These are phyloP conservation scores for Rosa persica DNA, from an alignment of 306 rosid species.

Conservation along the genomic window DNA sequence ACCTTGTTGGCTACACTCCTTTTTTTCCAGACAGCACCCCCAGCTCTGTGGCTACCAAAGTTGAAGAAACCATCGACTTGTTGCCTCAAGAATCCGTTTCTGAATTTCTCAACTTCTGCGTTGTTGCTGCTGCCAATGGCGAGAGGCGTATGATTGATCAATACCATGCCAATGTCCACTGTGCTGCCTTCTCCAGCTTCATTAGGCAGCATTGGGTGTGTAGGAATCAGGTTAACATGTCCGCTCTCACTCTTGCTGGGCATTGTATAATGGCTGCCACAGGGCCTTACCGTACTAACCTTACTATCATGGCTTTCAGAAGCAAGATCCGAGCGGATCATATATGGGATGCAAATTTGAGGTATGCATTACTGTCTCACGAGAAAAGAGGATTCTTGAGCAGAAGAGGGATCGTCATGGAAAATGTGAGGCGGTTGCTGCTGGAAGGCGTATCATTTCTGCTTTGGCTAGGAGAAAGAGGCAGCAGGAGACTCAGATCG, in stretches of 20 bases:
- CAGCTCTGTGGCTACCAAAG: not conserved
- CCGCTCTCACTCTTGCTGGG: not conserved
- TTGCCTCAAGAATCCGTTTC: not conserved
- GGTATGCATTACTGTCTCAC: not conserved
- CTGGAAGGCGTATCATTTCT: not conserved
- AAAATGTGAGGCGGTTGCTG: not conserved
- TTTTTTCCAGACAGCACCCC: not conserved
- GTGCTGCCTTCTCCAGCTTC: not conserved
- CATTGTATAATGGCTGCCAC: conserved; percentile 1
- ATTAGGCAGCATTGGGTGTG: not conserved
- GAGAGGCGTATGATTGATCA: not conserved
- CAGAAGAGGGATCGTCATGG: not conserved
- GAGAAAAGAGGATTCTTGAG: not conserved
- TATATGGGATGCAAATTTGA: not conserved
- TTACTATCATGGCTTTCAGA: not conserved
- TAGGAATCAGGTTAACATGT: not conserved
- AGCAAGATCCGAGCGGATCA: not conserved
- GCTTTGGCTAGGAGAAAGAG: not conserved
- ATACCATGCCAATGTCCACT: not conserved
- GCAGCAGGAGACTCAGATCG: not conserved
- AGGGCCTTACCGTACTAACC: not conserved
- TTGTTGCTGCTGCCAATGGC: not conserved
- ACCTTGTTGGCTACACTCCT: not conserved
- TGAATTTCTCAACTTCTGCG: not conserved
- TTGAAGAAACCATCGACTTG: not conserved